phyloP scores from a whole-genome alignment of 129 eudicot genomes.

The Flaveria brownii region DNA sequence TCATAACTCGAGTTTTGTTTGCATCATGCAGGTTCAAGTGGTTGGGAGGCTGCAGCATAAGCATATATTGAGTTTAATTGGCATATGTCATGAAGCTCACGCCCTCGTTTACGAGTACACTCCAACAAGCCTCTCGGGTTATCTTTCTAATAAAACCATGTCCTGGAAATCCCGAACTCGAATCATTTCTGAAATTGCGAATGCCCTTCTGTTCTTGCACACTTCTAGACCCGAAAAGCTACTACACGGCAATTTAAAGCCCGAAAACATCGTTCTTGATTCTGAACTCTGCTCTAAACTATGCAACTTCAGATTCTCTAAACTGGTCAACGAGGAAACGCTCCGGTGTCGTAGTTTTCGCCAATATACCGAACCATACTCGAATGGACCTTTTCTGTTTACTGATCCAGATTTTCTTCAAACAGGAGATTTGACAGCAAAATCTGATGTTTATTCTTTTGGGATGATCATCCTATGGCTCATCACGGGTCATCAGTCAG shows the following conservation, averaged over 20 bases:
- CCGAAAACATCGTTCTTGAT: conserved; percentile 63
- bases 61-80: conserved; percentile 59
- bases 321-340: conserved; percentile 44
- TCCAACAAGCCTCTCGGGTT: conserved; percentile 50
- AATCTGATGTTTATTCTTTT: conserved; percentile 74
- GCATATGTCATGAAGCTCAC: conserved; percentile 68
- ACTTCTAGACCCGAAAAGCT: conserved; percentile 54
- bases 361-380: conserved; percentile 38
- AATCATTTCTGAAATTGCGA: conserved; percentile 68
- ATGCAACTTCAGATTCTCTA: conserved; percentile 58
- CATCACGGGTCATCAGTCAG: conserved; percentile 57
- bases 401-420: conserved; percentile 69
- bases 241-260: conserved; percentile 70
- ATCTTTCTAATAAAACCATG: conserved; percentile 43
- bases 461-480: conserved; percentile 75
- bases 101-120: conserved; percentile 72
- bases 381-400: conserved; percentile 48
- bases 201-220: conserved; percentile 66
- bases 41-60: conserved; percentile 64
- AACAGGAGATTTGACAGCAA: conserved; percentile 54
- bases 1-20: neutral
- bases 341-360: conserved; percentile 70
- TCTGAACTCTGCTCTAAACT: conserved; percentile 56
- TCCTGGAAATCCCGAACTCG: conserved; percentile 67
- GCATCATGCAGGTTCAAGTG: conserved; percentile 48